Percentiles rank a stretch among this genome's conserved stretches.
phyloP scores from a whole-genome alignment of 352 stramenopile genomes.

The Pythium aphanidermatum region DNA sequence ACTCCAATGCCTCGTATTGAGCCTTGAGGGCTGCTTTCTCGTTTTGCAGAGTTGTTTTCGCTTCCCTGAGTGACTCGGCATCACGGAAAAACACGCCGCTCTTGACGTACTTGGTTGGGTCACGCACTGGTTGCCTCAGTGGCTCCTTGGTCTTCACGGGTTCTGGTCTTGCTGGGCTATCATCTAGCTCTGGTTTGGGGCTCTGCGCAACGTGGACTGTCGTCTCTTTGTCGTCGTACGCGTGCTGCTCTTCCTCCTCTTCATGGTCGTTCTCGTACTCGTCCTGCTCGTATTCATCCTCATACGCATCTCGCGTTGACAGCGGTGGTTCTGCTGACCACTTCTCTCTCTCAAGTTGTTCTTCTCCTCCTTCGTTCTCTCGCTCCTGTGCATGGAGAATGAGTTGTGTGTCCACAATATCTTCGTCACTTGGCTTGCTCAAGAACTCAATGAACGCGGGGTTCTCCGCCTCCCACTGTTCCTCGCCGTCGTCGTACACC shows the following conservation, averaged over 20 bases:
- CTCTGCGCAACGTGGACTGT: background rate
- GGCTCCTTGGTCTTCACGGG: background rate
- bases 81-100: conserved; percentile 52
- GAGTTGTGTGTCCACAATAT: background rate
- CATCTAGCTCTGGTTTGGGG: conserved; percentile 2
- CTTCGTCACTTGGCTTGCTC: background rate
- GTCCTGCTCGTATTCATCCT: conserved; percentile 7
- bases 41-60: conserved; percentile 24
- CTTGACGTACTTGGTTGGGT: conserved; percentile 16
- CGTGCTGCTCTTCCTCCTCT: conserved; percentile 10
- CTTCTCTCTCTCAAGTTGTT: background rate
- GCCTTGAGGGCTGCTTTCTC: conserved; percentile 34
- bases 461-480: conserved; percentile 60
- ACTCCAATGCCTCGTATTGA: conserved; percentile 25
- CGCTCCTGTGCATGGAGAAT: background rate
- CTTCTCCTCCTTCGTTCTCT: background rate
- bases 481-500: conserved; percentile 68
- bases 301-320: conserved; percentile 9
- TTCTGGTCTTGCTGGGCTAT: background rate
- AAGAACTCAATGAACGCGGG: conserved; percentile 18
- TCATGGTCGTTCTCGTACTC: conserved; percentile 22
- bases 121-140: conserved; percentile 2
- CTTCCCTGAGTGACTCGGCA: conserved; percentile 39
- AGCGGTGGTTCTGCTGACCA: conserved; percentile 15
- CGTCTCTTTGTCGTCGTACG: conserved; percentile 9